phyloP scores from a whole-genome alignment of 2,329 filamentous ascomycete species.

The Periconia sp. region DNA sequence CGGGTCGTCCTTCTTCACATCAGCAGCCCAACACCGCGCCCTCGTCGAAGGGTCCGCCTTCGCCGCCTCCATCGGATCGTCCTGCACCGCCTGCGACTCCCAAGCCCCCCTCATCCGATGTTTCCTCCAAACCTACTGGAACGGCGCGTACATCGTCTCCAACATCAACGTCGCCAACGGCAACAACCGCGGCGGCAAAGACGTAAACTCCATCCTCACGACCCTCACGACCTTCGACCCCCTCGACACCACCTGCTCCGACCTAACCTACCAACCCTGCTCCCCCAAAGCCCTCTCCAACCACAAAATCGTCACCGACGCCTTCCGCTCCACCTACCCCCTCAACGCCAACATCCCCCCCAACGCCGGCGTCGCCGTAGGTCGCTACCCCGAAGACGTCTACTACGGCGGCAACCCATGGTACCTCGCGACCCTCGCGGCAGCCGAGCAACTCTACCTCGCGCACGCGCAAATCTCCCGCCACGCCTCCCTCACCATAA shows the following conservation, averaged over 20 bases:
- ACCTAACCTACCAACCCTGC: constrained; percentile 76
- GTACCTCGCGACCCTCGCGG: constrained; percentile 74
- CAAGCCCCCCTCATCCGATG: constrained; percentile 72
- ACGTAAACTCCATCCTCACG: constrained; percentile 66
- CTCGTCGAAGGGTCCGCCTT: constrained; percentile 65
- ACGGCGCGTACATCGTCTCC: constrained; percentile 63
- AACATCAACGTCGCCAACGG: constrained; percentile 62
- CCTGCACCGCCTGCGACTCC: constrained; percentile 61
- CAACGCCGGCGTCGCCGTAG: constrained; percentile 57
- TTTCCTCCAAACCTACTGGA: constrained; percentile 76
- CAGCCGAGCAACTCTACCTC: constrained; percentile 79
- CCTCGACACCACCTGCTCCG: constrained; percentile 60
- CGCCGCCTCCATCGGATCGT: constrained; percentile 63
- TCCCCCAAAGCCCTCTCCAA: constrained; percentile 63
- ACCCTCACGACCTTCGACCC: constrained; percentile 68
- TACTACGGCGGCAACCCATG: constrained; percentile 82
- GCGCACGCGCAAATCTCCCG: constrained; percentile 71
- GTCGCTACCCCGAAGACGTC: constrained; percentile 56
- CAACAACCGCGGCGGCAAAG: constrained; percentile 64
- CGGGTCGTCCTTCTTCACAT: constrained; percentile 79
- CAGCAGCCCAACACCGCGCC: constrained; percentile 68
- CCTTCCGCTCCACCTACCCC: constrained; percentile 70
- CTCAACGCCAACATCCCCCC: constrained; percentile 67
- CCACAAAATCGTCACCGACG: constrained; percentile 74
- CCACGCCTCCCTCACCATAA: constrained; percentile 65